Conservation (phyloP, 2,329 filamentous ascomycete species). For the Aspergillus oerlinghausenensis region DNA sequence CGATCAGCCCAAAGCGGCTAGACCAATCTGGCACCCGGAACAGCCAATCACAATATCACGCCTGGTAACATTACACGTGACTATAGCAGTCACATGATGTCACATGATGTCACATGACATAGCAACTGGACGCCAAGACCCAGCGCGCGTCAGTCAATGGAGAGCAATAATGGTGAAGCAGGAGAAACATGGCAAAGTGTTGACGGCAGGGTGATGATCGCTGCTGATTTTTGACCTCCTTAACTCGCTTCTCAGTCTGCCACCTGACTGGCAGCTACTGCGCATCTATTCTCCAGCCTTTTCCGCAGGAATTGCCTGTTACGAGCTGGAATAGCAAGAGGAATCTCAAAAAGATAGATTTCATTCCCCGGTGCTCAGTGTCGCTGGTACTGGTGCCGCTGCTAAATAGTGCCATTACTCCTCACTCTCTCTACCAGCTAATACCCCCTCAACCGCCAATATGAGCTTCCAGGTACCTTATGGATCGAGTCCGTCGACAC, state of each 20-base stretch:
- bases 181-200: not conserved
- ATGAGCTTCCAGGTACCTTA: conserved; percentile 36
- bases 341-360: not conserved
- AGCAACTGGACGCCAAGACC: conserved; percentile 10
- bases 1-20: not conserved
- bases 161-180: not conserved
- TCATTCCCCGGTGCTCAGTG: not conserved
- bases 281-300: not conserved
- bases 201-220: not conserved
- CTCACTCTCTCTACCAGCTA: not conserved
- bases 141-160: conserved; percentile 10
- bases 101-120: conserved; percentile 15
- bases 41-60: not conserved
- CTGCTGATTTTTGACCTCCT: not conserved
- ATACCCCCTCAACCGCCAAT: conserved; percentile 4
- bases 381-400: not conserved
- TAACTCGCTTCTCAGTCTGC: not conserved
- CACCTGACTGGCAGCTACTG: not conserved
- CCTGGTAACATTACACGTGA: not conserved
- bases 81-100: no score
- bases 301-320: not conserved
- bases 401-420: not conserved
- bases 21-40: not conserved
- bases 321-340: not conserved
- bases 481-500: conserved; percentile 36